Evolutionary conservation across 1,284 basidiomycete genomes (phyloP), one percentile per base, ranked within the genome.

Genomic region (Apiotrichum montevideense): DNA sequence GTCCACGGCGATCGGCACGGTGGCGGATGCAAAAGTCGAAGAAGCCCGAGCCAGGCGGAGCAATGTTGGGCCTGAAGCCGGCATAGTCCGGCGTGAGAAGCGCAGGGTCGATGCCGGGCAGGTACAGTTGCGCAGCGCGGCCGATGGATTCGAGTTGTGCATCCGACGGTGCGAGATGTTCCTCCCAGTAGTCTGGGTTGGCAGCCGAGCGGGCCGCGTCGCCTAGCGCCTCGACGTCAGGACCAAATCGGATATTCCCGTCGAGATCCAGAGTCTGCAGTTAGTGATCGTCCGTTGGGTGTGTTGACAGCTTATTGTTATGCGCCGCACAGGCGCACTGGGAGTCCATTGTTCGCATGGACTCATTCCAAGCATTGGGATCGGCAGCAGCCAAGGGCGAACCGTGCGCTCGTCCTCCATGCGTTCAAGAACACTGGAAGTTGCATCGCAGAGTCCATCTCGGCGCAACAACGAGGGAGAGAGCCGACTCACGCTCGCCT

Each of bases 171-270:
- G 82, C 76, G 34, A 95, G 78, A 68, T 87, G 80, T 42, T 77
- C 77, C 44, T 78, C 79, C 92, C 92, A 95, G 71, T 88, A 92
- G 63, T 91, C 87, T 1, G 80, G 76, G 48, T 81, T 77, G 9
- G 78, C 75, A 46, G 82, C 80, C 15, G 82, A 76, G 6, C 70
- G 68, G 4, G 80, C 79, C 1, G 68, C 63, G 29, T 84, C 82
- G 5, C 82, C 81, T 67, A 97, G 80, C 85, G 90, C 92, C 70
- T 97, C 87, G 7, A 94, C 81, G 69, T 98, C 93, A 3, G 95
- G 96, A 0, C 95, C 95, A 72, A 99, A 98, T 32, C 85, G 84
- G 51, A 98, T 81, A 64, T 89, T 88, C 0, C 90, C 89, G 53
- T 88, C 82, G 57, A 99, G 73, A 74, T 95, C 90, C 44, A 98